Evolutionary conservation across 2,329 filamentous ascomycete genomes (phyloP), one percentile per base, ranked within the genome.

Genomic region (Aureobasidium namibiae): DNA sequence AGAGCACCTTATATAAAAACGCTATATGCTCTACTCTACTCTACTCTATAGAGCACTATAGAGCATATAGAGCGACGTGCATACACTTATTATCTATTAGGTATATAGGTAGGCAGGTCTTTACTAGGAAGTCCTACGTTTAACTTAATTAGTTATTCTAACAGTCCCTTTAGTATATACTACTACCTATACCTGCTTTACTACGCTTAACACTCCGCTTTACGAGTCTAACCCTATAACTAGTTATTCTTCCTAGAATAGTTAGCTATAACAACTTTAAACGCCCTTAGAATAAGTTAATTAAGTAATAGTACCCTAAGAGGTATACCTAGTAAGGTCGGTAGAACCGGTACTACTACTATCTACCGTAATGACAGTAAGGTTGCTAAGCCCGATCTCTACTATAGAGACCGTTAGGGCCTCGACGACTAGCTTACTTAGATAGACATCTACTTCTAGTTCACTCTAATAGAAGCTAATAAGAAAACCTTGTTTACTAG

Each of bases 111-210:
- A 53, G 49, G 49, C 21, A 53, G 49, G 14, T 8, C 14, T n/a
- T 18, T 26, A 31, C n/a, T 38, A 41, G 49, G 26, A 29, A 29
- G 26, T 53, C 8, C 49, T 39, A 21, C 21, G 21, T 53, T 53
- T 31, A 53, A 53, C 49, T 53, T 41, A 53, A 53, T 23, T 53
- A 53, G 34, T 53, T 53, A 53, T 39, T 53, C 23, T 41, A 53
- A 53, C 14, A 53, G 49, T 53, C 34, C 49, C 34, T 53, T 53
- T 39, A 41, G 49, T 53, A 11, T 39, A 52, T n/a, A 52, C 48
- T 52, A 52, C 26, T 52, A 38, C 13, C 6, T 52, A 34, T 16
- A 24, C 29, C 9, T 48, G 2, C 45, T 48, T 48, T 21, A 34
- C n/a, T 31, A 23, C 7, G 26, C 33, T 53, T 53, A 31, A 53